Conservation (phyloP, 108 stramenopile genomes). For the Skeletonema grethae region DNA sequence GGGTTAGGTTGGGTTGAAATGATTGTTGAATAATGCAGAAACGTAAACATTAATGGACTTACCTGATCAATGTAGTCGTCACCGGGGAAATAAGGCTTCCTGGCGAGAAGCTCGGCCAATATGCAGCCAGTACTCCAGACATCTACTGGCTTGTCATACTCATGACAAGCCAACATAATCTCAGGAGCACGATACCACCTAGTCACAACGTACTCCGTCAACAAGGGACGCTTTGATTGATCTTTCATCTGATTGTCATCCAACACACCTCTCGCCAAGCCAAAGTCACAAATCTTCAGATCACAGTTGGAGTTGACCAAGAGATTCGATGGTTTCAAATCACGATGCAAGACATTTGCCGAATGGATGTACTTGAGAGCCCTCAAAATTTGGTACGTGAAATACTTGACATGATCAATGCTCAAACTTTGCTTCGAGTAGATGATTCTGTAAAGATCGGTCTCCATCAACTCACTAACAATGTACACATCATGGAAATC, state of each 20-base stretch:
- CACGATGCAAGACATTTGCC: slow-evolving; percentile 97
- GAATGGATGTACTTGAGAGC: slow-evolving; percentile 99
- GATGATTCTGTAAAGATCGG: slow-evolving; percentile 98
- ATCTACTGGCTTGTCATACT: slow-evolving; percentile 98
- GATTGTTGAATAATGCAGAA: slow-evolving; percentile 12
- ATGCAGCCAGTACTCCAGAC: slow-evolving; percentile 98
- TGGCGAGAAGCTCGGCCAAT: slow-evolving; percentile 94
- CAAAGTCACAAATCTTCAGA: slow-evolving; percentile 99
- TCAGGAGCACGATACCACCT: slow-evolving; percentile 99
- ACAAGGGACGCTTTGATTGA: slow-evolving; percentile 70
- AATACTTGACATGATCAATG: slow-evolving; percentile 98
- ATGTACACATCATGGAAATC: slow-evolving; percentile 98
- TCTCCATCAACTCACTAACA: slow-evolving; percentile 98
- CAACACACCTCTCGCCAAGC: slow-evolving; percentile 91
- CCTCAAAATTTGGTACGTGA: slow-evolving; percentile 95
- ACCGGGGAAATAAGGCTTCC: slow-evolving; percentile 98
- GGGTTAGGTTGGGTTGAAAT: not conserved
- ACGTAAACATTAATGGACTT: slow-evolving; percentile 54
- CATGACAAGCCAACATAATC: slow-evolving; percentile 99
- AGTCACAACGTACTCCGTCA: slow-evolving; percentile 96
- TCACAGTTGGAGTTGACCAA: slow-evolving; percentile 99
- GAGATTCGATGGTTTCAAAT: slow-evolving; percentile 97
- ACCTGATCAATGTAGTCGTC: slow-evolving; percentile 99
- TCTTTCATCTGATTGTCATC: slow-evolving; percentile 51
- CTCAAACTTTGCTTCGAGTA: slow-evolving; percentile 96